Percentiles rank a stretch among this genome's conserved stretches.
Conservation (phyloP, 2,329 filamentous ascomycete species). For the Orbilia brochopaga region DNA sequence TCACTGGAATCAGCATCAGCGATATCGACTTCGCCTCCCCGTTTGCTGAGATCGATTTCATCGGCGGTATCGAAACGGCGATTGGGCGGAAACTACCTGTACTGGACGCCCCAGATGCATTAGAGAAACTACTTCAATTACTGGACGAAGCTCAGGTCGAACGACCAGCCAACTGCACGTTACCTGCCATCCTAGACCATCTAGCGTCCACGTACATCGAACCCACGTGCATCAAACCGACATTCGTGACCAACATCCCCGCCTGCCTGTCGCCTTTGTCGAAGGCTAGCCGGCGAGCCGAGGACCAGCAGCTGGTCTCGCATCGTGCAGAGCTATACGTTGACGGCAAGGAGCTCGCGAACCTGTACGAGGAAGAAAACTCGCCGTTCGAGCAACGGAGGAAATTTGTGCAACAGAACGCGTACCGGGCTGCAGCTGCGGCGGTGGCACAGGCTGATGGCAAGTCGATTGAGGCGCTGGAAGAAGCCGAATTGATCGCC, state of each 20-base stretch:
- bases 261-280: constrained; percentile 66
- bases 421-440: constrained; percentile 56
- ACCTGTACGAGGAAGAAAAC: constrained; percentile 99
- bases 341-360: constrained; percentile 79
- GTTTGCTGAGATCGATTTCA: constrained; percentile 76
- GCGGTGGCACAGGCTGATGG: constrained; percentile 41
- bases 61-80: constrained; percentile 74
- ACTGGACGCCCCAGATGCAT: constrained; percentile 64
- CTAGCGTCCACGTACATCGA: constrained; percentile 80
- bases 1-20: constrained; percentile 19
- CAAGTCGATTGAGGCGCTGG: constrained; percentile 26
- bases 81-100: constrained; percentile 72
- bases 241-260: constrained; percentile 83
- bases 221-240: constrained; percentile 68
- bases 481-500: constrained; percentile 58
- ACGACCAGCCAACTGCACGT: constrained; percentile 66
- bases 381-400: constrained; percentile 81
- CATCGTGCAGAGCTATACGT: constrained; percentile 87
- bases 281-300: constrained; percentile 54
- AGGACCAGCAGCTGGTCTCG: constrained; percentile 73
- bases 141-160: constrained; percentile 61
- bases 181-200: constrained; percentile 77
- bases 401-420: constrained; percentile 74
- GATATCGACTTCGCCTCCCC: constrained; percentile 65
- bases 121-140: constrained; percentile 63